Evolutionary conservation across 345 rosid species (phyloP).

Genomic region (Punica granatum): DNA sequence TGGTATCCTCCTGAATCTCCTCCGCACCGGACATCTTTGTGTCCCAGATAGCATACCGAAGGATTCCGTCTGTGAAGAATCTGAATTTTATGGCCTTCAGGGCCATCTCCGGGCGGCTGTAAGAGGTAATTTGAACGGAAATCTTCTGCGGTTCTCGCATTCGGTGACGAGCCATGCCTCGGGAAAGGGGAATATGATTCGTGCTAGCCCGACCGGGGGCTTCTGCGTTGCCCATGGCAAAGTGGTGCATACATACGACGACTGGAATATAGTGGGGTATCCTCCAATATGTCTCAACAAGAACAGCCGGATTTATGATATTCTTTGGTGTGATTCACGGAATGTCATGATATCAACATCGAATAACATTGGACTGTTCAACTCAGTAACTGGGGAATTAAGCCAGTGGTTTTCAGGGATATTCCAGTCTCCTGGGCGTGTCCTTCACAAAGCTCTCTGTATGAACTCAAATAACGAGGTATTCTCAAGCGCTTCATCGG

Average conservation of each 20-base stretch:
- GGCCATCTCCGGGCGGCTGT: neutral
- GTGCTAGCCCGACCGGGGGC: neutral
- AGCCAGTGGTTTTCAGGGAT: neutral
- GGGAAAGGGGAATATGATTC: neutral
- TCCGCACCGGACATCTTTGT: neutral
- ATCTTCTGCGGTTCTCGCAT: neutral
- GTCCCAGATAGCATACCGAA: neutral
- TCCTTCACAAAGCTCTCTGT: neutral
- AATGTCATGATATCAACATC: neutral
- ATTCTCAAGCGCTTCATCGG: neutral
- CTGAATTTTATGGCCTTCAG: neutral
- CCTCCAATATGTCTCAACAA: neutral
- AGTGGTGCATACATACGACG: neutral
- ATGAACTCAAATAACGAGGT: neutral
- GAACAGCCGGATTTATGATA: neutral
- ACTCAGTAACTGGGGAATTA: neutral
- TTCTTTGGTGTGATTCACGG: neutral
- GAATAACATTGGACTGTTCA: neutral
- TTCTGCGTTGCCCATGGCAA: neutral
- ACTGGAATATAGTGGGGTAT: neutral
- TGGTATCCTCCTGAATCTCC: neutral
- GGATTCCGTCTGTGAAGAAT: neutral
- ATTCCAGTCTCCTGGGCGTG: neutral
- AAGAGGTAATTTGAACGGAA: neutral
- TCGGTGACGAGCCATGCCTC: neutral